Conservation (phyloP, 2,329 filamentous ascomycete genomes). For the Pseudogymnoascus sp. region DNA sequence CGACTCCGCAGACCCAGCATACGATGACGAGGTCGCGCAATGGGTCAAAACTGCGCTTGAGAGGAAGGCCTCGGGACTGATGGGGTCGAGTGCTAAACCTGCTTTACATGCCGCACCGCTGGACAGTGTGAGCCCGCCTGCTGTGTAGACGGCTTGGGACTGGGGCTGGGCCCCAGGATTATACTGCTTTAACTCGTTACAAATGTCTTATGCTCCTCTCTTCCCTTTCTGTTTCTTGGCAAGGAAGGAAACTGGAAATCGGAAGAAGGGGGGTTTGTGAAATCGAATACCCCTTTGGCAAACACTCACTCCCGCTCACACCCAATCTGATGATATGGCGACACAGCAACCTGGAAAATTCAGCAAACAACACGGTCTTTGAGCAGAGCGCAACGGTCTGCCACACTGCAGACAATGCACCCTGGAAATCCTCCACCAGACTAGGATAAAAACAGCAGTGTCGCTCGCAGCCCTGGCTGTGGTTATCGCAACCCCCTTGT, state of each 20-base stretch:
- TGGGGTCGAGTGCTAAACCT: conserved; percentile 52
- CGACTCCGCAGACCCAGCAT: conserved; percentile 23
- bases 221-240: neutral
- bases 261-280: neutral
- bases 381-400: neutral
- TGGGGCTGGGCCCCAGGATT: neutral
- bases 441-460: neutral
- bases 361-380: neutral
- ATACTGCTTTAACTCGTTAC: neutral
- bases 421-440: neutral
- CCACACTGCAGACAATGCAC: neutral
- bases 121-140: conserved; percentile 54
- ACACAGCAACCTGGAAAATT: neutral
- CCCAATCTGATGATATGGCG: too few species aligned
- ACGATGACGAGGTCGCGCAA: conserved; percentile 70
- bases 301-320: too few species aligned
- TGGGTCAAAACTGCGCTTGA: conserved; percentile 74
- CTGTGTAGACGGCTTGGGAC: neutral
- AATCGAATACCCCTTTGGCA: too few species aligned
- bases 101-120: conserved; percentile 82
- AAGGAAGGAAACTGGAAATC: neutral
- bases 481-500: neutral
- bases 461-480: neutral
- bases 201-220: neutral
- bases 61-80: conserved; percentile 50